These are phyloP conservation scores for Eutrema yunnanense DNA, from an alignment of 345 rosid genomes.

Conservation along the genomic window DNA sequence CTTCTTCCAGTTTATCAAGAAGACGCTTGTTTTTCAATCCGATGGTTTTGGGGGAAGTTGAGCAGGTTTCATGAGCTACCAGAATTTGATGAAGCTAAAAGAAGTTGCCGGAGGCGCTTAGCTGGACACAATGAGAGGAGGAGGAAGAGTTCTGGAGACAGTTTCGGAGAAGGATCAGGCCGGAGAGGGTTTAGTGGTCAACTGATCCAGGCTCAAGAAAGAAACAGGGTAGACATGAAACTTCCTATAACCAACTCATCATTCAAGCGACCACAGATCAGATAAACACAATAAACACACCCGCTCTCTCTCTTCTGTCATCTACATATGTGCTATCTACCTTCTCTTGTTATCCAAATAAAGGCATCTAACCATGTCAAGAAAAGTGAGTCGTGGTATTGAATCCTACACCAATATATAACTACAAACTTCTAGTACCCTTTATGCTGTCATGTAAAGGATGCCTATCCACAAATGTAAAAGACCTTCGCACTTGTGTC, in stretches of 20 bases:
- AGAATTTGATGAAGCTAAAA: conserved; percentile 84
- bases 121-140: conserved; percentile 91
- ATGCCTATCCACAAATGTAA: conserved; percentile 1
- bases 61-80: conserved; percentile 65
- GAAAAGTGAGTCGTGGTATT: neutral
- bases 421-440: neutral
- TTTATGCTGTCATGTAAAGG: conserved; percentile 7
- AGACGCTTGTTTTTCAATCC: neutral
- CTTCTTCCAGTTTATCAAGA: neutral
- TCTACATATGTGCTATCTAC: conserved; percentile 16
- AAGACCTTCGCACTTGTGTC: neutral
- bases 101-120: conserved; percentile 82
- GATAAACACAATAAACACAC: conserved; percentile 42
- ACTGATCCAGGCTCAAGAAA: conserved; percentile 27
- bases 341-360: conserved; percentile 5
- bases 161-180: conserved; percentile 53
- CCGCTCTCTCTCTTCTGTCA: conserved; percentile 95
- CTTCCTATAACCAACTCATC: conserved; percentile 26
- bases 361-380: conserved; percentile 14
- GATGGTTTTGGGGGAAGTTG: neutral
- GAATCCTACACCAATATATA: neutral
- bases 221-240: conserved; percentile 13
- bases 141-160: conserved; percentile 57
- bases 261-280: conserved; percentile 32
- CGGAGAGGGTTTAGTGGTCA: conserved; percentile 34